Evolutionary conservation across 1,284 basidiomycete genomes (phyloP), one percentile per base, ranked within the genome.

Genomic region (Cerioporus squamosus): DNA sequence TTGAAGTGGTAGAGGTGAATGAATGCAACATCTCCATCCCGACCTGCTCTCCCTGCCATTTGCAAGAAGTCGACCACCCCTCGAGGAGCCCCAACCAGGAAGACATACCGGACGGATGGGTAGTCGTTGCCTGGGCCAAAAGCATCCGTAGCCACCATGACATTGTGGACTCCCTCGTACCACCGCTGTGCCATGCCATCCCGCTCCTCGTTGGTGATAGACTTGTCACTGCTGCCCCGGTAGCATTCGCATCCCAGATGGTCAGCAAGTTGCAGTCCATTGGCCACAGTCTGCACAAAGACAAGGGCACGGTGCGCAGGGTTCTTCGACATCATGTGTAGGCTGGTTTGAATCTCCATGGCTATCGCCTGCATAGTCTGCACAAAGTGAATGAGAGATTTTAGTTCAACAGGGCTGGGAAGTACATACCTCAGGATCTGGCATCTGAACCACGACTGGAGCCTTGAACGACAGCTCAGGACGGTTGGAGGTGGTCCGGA

Each of bases 101-200:
- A 49, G n/a, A 61, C 31, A 1, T 42, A 20, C 3, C 51, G 51
- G 26, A 61, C 54, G 22, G 39, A 18, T 15, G 54, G 45, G 20
- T 51, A 57, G 59, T 61, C 59, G 20, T 51, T 49, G 33, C 59
- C 59, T 14, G 59, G 54, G 18, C 51, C 59, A 51, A 61, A 61
- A 10, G 59, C 59, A 51, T 53, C 47, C n/a, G 59, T 61, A n/a
- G 51, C 51, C 1, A 50, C 51, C 59, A 61, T 61, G 44, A 43
- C n/a, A 12, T 51, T 56, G 33, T 42, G n/a, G 33, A 15, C 33
- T 6, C 59, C 59, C 2, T 22, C 15, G 18, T n/a, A 26, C 59
- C 59, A 61, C 2, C n/a, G 39, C 7, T 42, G 22, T 22, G 44
- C 52, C 15, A 54, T 49, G 2, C 20, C 39, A 2, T 51, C 44